Base-by-base conservation (phyloP, 768 basidiomycete species). In the Pleurotus giganteus region DNA sequence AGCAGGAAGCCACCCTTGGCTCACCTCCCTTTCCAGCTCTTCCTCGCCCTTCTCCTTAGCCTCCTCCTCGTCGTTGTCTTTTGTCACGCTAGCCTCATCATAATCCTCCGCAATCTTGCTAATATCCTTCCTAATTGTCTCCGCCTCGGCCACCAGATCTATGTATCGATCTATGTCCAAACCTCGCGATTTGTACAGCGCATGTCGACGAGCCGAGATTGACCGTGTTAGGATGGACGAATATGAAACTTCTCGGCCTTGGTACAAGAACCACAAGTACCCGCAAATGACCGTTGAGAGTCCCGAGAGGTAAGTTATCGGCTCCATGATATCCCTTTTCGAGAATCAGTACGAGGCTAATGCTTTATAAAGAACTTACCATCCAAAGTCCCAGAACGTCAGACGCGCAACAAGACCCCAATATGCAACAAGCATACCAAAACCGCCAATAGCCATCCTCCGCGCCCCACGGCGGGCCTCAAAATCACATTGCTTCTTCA, bases 371-470 rank as follows among this genome's bases (percentile, higher is more conserved):
- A 37, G 8, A 3, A 61, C 69, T 49, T 54, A 79, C 78, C 79
- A 82, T 13, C 80, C 79, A 54, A 68, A 77, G 60, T 86, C 81
- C 79, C 79, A 83, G 64, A 84, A 84, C 53, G 84, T 88, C 47
- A 84, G 68, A n/a, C 83, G 73, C 36, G 82, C 81, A 2, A 88
- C 83, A 2, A 74, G 68, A 2, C 70, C 82, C 86, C 86, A 89
- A 64, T 88, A 88, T 0, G 76, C 74, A 3, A 83, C 74, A 5
- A 87, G 74, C 64, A 81, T 75, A 3, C 74, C 82, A 39, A 88
- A 77, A 0, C 84, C 86, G 3, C 76, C 76, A 4, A 83, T 58
- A 1, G 85, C 84, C 66, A 87, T 74, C 39, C 80, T 61, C 27
- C 76, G 73, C 17, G 84, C 85, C 4, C 83, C 82, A 11, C 70